These are phyloP conservation scores for Penicillium aurantiogriseum DNA, from an alignment of 2,329 filamentous ascomycete genomes.

Conservation along the genomic window DNA sequence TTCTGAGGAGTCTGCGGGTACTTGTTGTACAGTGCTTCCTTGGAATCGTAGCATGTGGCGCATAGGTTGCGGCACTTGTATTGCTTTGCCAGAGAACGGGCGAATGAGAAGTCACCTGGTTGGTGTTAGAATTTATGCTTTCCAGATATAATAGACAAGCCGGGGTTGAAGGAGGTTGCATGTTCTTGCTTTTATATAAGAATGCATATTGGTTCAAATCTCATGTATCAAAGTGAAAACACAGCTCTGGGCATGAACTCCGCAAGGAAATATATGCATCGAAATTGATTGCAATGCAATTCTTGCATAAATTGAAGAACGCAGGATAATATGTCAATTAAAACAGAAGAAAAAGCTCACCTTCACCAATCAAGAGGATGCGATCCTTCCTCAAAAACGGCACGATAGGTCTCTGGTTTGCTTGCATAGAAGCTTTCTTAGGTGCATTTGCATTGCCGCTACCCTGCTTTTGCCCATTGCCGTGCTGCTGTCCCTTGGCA, in stretches of 20 bases:
- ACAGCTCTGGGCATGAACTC: background rate
- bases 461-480: slow-evolving; percentile 6
- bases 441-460: slow-evolving; percentile 12
- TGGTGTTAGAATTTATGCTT: background rate
- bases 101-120: slow-evolving; percentile 47
- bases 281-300: background rate
- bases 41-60: slow-evolving; percentile 48
- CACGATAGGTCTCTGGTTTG: slow-evolving; percentile 34
- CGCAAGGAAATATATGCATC: background rate
- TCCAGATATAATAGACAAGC: background rate
- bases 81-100: slow-evolving; percentile 43
- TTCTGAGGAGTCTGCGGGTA: slow-evolving; percentile 69
- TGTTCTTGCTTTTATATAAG: background rate
- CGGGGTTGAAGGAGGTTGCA: background rate
- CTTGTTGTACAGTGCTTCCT: slow-evolving; percentile 60
- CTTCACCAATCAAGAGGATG: slow-evolving; percentile 47
- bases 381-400: slow-evolving; percentile 44
- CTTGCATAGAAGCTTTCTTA: slow-evolving; percentile 22
- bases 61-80: slow-evolving; percentile 42
- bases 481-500: slow-evolving; percentile 7
- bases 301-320: slow-evolving; percentile 3
- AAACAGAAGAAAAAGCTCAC: slow-evolving; percentile 29
- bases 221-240: background rate
- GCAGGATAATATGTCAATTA: slow-evolving; percentile 4
- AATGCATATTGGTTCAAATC: slow-evolving; percentile 1